phyloP scores from a whole-genome alignment of 2,329 filamentous ascomycete species.

The Clarireedia hainanense region DNA sequence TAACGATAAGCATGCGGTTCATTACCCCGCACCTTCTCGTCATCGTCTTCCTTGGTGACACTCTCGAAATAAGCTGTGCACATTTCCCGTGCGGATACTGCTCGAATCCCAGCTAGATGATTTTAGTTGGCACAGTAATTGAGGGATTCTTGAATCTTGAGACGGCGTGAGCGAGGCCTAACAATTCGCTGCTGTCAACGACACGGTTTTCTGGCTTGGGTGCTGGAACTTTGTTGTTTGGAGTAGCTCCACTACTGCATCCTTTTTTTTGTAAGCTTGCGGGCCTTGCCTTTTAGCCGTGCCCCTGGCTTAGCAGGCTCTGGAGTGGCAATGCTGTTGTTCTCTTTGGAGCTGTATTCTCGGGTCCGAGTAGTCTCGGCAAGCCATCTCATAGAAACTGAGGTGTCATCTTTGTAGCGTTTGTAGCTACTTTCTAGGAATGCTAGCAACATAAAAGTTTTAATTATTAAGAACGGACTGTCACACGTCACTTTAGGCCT shows the following conservation, averaged over 20 bases:
- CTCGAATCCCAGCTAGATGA: constrained; percentile 12
- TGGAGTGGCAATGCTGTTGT: neutral
- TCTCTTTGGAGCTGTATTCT: neutral
- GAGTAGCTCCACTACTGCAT: neutral
- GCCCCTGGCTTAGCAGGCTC: neutral
- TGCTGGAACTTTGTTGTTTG: neutral
- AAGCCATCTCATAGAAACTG: constrained; percentile 9
- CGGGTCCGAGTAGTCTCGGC: constrained; percentile 1
- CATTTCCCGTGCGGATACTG: constrained; percentile 10
- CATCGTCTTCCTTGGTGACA: neutral
- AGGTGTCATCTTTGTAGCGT: constrained; percentile 9
- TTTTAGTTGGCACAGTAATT: constrained; percentile 4
- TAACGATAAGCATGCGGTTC: neutral
- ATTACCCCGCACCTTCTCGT: constrained; percentile 1
- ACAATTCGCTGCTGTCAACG: neutral
- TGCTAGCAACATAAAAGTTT: neutral
- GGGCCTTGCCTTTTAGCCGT: constrained; percentile 7
- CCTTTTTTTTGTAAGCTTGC: constrained; percentile 3
- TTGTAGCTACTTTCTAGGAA: constrained; percentile 5
- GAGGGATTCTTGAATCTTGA: neutral
- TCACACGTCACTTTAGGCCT: no score
- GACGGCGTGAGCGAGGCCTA: neutral
- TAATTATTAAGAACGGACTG: no score
- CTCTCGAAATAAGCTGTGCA: constrained; percentile 5
- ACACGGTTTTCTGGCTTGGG: neutral